phyloP scores from a whole-genome alignment of 2,329 filamentous ascomycete species.

The Alternaria triticina region DNA sequence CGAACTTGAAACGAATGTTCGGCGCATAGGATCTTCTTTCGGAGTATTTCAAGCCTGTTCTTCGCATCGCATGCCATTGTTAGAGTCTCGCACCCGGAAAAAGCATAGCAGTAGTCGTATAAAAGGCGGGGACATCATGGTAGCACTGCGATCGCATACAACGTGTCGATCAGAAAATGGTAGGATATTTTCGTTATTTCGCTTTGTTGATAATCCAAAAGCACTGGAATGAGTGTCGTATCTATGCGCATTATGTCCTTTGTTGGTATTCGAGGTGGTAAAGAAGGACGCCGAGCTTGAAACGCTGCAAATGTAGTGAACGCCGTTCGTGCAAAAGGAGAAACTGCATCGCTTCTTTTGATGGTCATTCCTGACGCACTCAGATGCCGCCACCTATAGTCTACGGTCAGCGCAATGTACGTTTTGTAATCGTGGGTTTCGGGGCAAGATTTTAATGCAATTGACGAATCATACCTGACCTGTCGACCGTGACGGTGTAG shows the following conservation, averaged over 20 bases:
- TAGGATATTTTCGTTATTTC: not conserved
- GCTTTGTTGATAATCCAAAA: not conserved
- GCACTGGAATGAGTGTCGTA: not conserved
- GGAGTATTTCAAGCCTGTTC: not conserved
- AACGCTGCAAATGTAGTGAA: not conserved
- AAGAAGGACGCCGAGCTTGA: not conserved
- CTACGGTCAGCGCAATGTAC: constrained; percentile 2
- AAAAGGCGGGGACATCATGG: not conserved
- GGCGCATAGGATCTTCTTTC: not conserved
- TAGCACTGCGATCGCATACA: not conserved
- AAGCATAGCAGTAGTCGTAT: not conserved
- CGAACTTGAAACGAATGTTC: not conserved
- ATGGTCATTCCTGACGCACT: not conserved
- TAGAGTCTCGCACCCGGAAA: not conserved
- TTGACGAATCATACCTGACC: constrained; percentile 35
- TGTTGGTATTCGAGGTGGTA: not conserved
- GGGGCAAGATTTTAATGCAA: not conserved
- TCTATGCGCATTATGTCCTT: not conserved
- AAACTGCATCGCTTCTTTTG: not conserved
- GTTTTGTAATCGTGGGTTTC: not conserved
- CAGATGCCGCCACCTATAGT: constrained; percentile 13
- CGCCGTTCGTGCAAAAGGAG: not conserved
- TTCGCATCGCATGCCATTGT: not conserved
- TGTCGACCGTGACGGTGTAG: constrained; percentile 45
- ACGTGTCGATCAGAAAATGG: not conserved